phyloP scores from a whole-genome alignment of 805 yeast species.

The Huiozyma naganishii region DNA sequence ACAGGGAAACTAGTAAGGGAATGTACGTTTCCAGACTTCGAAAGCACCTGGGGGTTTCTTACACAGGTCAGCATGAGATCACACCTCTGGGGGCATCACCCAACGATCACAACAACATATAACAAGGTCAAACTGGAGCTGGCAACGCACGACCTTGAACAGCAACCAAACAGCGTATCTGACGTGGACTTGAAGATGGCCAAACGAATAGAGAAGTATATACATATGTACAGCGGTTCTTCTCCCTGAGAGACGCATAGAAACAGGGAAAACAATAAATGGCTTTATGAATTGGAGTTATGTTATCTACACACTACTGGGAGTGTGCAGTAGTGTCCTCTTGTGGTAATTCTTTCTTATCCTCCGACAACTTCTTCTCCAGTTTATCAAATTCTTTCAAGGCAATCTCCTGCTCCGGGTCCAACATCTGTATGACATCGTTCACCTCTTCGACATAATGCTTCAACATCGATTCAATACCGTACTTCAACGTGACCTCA shows the following conservation, averaged over 20 bases:
- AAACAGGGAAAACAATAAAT: not conserved
- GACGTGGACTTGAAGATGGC: slow-evolving; percentile 52
- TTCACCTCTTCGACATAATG: slow-evolving; percentile 94
- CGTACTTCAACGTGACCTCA: slow-evolving; percentile 85
- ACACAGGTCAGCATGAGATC: slow-evolving; percentile 47
- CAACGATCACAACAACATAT: slow-evolving; percentile 54
- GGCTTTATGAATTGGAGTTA: too few relatives aligned
- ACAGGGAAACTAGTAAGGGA: slow-evolving; percentile 1
- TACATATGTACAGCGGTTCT: slow-evolving; percentile 7
- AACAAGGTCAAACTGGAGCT: slow-evolving; percentile 43
- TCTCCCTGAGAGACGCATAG: not conserved
- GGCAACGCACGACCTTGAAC: slow-evolving; percentile 55
- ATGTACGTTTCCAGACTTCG: slow-evolving; percentile 37
- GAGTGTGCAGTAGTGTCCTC: too few relatives aligned
- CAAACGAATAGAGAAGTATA: slow-evolving; percentile 31
- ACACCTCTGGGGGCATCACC: slow-evolving; percentile 57
- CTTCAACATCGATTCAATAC: slow-evolving; percentile 94
- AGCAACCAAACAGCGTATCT: slow-evolving; percentile 28
- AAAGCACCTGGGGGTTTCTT: slow-evolving; percentile 58
- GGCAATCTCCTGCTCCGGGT: slow-evolving; percentile 67
- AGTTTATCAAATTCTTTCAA: slow-evolving; percentile 75
- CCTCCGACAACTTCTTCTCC: slow-evolving; percentile 42
- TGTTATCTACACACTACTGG: too few relatives aligned
- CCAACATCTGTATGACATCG: slow-evolving; percentile 79
- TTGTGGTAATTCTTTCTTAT: slow-evolving; percentile 1